Base-by-base conservation (phyloP, 495 filamentous ascomycete genomes). In the Cladorrhinum samala region DNA sequence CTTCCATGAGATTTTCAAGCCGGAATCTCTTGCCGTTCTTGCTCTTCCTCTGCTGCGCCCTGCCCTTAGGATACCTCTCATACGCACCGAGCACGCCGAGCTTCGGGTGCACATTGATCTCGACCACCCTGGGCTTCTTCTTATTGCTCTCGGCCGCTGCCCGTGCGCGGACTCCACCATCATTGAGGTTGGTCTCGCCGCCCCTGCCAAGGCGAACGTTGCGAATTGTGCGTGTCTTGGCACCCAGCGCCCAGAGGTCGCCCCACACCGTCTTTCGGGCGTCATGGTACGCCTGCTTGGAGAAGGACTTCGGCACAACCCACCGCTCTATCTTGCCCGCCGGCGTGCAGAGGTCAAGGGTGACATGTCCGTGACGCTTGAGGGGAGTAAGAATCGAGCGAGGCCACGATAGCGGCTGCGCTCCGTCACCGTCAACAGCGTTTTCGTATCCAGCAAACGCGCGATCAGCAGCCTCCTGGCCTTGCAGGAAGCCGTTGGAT, bases 241-340 rank as follows among this genome's bases (percentile, higher is more conserved):
- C 91, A 0, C 92, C 94, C 2, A 98, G 74, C 5, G 91, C 90
- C 93, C 93, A 98, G 17, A 96, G 72, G 67, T 98, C 93, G 40
- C 94, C 93, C 93, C 93, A 97, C 36, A 67, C 68, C 0, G 85
- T 78, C 67, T 98, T 98, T 52, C 92, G 83, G 23, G 94, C 94
- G 63, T 98, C 94, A 41, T 84, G 85, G 72, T 88, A 97, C 2
- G 89, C 89, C 57, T 84, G 79, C 52, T 79, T 84, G 55, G 85
- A 84, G 68, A 83, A 94, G 37, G 84, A 89, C 50, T 81, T 83
- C 1, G 93, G 88, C 0, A 98, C 83, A 0, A 84, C 88, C 93
- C 93, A 98, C 39, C 93, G 88, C 70, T 98, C 93, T n/a, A 97
- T 82, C 30, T 76, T 81, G 18, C 85, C 94, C 1, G 76, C 72